phyloP scores from a whole-genome alignment of 768 basidiomycete species.

The Paxillus ammoniavirescens region DNA sequence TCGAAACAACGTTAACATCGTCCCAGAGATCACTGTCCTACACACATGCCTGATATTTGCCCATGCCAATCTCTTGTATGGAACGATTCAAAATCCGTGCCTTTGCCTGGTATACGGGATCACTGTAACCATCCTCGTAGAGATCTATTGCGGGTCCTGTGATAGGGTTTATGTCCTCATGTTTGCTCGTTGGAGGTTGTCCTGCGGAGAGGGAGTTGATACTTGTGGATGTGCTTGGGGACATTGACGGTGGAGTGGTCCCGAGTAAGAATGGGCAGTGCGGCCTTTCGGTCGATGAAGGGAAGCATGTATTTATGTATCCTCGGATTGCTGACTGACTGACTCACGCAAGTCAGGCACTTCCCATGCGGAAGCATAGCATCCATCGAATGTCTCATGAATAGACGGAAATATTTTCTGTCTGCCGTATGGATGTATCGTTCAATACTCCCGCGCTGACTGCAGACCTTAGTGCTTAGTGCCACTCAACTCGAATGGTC shows the following conservation, averaged over 20 bases:
- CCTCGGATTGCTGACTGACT: no score
- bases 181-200: not conserved
- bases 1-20: not conserved
- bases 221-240: not conserved
- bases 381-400: no score
- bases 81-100: slow-evolving; percentile 45
- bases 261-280: not conserved
- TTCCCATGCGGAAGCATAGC: not conserved
- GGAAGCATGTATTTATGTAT: not conserved
- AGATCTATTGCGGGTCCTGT: slow-evolving; percentile 20
- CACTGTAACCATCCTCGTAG: slow-evolving; percentile 35
- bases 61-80: slow-evolving; percentile 57
- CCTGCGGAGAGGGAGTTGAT: not conserved
- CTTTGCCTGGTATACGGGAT: slow-evolving; percentile 50
- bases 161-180: not conserved
- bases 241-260: not conserved
- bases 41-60: slow-evolving; percentile 46
- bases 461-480: no score
- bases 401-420: no score
- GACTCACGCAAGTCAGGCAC: not conserved
- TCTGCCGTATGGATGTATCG: no score
- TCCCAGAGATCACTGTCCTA: not conserved
- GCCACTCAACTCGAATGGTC: not conserved
- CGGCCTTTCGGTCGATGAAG: not conserved
- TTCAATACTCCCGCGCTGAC: no score